These are phyloP conservation scores for Tetrahymena elliotti DNA, from an alignment of 73 alveolate genomes.

Conservation along the genomic window DNA sequence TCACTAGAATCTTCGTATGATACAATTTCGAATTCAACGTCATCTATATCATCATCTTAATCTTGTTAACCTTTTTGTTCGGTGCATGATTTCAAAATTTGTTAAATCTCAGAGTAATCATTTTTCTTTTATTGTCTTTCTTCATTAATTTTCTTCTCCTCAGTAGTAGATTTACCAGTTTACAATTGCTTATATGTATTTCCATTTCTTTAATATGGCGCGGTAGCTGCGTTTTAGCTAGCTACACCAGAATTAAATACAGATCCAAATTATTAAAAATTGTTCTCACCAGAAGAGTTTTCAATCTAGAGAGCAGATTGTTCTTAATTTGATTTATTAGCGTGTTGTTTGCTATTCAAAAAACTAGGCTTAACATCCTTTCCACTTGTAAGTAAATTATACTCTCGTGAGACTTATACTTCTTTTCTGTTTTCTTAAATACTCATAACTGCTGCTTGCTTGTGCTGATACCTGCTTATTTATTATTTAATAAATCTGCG, in stretches of 20 bases:
- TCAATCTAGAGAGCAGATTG: background rate
- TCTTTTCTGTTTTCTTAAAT: background rate
- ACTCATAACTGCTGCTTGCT: background rate
- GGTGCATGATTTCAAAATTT: background rate
- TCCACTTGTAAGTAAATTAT: background rate
- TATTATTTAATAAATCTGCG: background rate
- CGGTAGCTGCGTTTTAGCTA: background rate
- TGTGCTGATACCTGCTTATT: background rate
- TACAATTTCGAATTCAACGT: background rate
- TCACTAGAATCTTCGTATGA: background rate
- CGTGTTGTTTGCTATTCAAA: background rate
- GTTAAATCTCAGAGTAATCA: background rate
- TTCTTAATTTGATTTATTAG: background rate
- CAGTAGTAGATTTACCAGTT: background rate
- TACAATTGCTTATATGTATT: background rate
- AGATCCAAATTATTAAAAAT: background rate
- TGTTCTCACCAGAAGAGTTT: background rate
- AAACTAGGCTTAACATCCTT: background rate
- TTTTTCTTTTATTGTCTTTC: background rate
- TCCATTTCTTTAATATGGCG: background rate
- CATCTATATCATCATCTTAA: background rate
- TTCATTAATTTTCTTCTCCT: background rate
- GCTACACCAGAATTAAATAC: background rate
- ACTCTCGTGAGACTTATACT: background rate
- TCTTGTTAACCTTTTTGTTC: background rate